Conservation (phyloP, 805 yeast species). For the Yarrowia hollandica region DNA sequence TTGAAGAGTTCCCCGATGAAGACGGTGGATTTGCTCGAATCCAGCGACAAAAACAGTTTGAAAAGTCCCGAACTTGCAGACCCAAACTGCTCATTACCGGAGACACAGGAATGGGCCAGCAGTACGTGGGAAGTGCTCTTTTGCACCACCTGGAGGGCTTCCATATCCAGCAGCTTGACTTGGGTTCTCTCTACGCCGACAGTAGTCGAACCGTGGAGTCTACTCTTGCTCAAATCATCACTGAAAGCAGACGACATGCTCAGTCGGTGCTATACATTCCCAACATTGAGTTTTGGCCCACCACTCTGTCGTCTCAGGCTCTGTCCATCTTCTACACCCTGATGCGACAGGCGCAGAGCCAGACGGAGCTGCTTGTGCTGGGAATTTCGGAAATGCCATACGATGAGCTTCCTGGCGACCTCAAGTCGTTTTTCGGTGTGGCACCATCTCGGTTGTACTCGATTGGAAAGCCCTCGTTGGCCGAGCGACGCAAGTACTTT, state of each 20-base stretch:
- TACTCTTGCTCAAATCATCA: conserved; percentile 74
- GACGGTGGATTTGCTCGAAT: conserved; percentile 72
- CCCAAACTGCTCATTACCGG: conserved; percentile 82
- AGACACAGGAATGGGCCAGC: conserved; percentile 78
- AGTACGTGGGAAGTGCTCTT: conserved; percentile 78
- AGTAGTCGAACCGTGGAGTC: conserved; percentile 80
- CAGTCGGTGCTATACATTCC: conserved; percentile 87
- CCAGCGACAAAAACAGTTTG: conserved; percentile 51
- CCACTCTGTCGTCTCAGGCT: conserved; percentile 66
- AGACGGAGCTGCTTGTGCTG: conserved; percentile 70
- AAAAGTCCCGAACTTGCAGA: conserved; percentile 68
- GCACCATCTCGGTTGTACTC: conserved; percentile 51
- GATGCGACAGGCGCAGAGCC: conserved; percentile 64
- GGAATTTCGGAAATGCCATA: conserved; percentile 62
- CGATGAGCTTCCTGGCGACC: conserved; percentile 48
- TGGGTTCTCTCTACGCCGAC: conserved; percentile 75
- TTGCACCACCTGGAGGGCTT: conserved; percentile 83
- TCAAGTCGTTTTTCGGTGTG: conserved; percentile 60
- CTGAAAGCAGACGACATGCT: conserved; percentile 85
- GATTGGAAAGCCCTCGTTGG: conserved; percentile 46
- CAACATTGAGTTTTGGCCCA: conserved; percentile 73
- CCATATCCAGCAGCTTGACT: conserved; percentile 81
- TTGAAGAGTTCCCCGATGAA: conserved; percentile 56
- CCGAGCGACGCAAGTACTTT: conserved; percentile 61
- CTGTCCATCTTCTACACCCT: conserved; percentile 70